phyloP scores from a whole-genome alignment of 2,329 filamentous ascomycete species.

The Dactylellina parvicollis region DNA sequence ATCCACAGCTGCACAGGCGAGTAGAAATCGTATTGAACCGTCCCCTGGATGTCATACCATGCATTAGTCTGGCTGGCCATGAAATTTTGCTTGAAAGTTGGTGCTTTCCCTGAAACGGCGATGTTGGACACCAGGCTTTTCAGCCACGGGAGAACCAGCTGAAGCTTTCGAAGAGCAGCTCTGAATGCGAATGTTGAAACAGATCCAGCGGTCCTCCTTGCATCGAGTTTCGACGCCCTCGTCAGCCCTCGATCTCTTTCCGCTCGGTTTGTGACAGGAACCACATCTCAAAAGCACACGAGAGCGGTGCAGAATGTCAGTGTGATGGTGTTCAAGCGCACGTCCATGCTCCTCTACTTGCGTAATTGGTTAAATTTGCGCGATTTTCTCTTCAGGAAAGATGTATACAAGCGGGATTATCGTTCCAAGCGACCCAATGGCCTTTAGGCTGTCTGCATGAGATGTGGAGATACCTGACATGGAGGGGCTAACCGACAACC shows the following conservation, averaged over 20 bases:
- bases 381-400: conserved; percentile 49
- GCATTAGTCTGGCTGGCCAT: conserved; percentile 21
- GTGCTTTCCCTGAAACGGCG: conserved; percentile 51
- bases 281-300: neutral
- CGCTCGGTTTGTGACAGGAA: neutral
- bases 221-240: neutral
- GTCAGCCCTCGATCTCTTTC: neutral
- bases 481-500: conserved; percentile 51
- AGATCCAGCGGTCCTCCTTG: neutral
- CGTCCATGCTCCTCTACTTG: conserved; percentile 32
- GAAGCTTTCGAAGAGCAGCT: neutral
- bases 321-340: conserved; percentile 17
- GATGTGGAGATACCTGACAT: conserved; percentile 53
- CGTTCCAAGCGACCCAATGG: conserved; percentile 52
- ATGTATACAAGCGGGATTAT: conserved; percentile 54
- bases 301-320: neutral
- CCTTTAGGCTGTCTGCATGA: conserved; percentile 43
- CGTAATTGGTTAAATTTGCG: conserved; percentile 52
- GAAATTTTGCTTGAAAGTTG: conserved; percentile 24
- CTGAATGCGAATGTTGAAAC: neutral
- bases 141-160: conserved; percentile 23
- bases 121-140: conserved; percentile 25
- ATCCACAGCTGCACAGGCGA: conserved; percentile 42
- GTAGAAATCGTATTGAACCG: conserved; percentile 29
- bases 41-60: conserved; percentile 28